These are phyloP conservation scores for Lactarius psammicola DNA, from an alignment of 768 basidiomycete species.

Conservation along the genomic window DNA sequence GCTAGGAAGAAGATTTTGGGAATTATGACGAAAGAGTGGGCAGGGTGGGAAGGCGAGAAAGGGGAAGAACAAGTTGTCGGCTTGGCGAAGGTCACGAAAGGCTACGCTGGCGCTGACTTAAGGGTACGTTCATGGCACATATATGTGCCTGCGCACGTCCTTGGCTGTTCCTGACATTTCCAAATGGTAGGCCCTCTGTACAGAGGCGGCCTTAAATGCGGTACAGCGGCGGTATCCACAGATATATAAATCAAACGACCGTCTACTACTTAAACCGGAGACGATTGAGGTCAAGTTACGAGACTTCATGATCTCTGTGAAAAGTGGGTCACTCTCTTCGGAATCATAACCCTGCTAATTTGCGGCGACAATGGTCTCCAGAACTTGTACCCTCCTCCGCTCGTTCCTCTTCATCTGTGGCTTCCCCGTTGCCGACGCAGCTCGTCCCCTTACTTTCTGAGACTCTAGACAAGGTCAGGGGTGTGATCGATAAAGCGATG, in stretches of 20 bases:
- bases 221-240: slow-evolving; percentile 96
- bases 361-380: slow-evolving; percentile 35
- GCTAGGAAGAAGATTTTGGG: slow-evolving; percentile 85
- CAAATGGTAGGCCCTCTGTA: slow-evolving; percentile 79
- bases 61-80: slow-evolving; percentile 54
- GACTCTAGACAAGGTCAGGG: slow-evolving; percentile 68
- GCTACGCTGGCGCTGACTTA: slow-evolving; percentile 96
- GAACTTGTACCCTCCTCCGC: slow-evolving; percentile 95
- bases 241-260: slow-evolving; percentile 89
- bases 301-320: slow-evolving; percentile 97
- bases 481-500: slow-evolving; percentile 66
- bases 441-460: slow-evolving; percentile 73
- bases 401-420: slow-evolving; percentile 82
- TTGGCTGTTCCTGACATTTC: slow-evolving; percentile 31
- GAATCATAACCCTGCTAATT: slow-evolving; percentile 12
- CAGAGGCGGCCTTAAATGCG: slow-evolving; percentile 94
- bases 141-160: slow-evolving; percentile 14
- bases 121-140: slow-evolving; percentile 54
- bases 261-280: slow-evolving; percentile 80
- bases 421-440: slow-evolving; percentile 81
- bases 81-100: slow-evolving; percentile 88
- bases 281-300: slow-evolving; percentile 79
- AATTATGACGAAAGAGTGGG: slow-evolving; percentile 91
- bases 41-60: slow-evolving; percentile 64
- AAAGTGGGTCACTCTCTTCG: slow-evolving; percentile 59